Percentiles rank a stretch among this genome's conserved stretches.
phyloP scores from a whole-genome alignment of 2,329 filamentous ascomycete species.

The Microcyclospora tardicrescens region DNA sequence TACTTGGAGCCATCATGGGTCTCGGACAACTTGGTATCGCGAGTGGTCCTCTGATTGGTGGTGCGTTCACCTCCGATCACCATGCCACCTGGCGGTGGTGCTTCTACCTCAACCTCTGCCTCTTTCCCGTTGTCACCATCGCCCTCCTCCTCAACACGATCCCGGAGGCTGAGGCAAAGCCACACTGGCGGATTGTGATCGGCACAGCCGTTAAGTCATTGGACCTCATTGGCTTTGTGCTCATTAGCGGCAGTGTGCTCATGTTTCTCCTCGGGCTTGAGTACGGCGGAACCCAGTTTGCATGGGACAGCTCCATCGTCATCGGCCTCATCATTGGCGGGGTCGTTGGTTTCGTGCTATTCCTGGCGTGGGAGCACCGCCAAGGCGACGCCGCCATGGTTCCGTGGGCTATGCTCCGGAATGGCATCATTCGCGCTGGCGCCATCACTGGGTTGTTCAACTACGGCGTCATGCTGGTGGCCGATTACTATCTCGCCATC shows the following conservation, averaged over 20 bases:
- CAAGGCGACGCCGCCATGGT: slow-evolving; percentile 27
- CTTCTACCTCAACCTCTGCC: slow-evolving; percentile 34
- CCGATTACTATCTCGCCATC: slow-evolving; percentile 24
- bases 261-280: slow-evolving; percentile 29
- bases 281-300: slow-evolving; percentile 21
- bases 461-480: slow-evolving; percentile 24
- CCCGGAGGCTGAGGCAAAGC: slow-evolving; percentile 16
- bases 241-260: slow-evolving; percentile 23
- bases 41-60: slow-evolving; percentile 40
- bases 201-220: slow-evolving; percentile 19
- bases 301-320: slow-evolving; percentile 23
- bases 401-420: slow-evolving; percentile 22
- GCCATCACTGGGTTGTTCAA: slow-evolving; percentile 26
- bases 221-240: slow-evolving; percentile 25
- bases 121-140: slow-evolving; percentile 26
- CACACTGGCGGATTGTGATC: slow-evolving; percentile 10
- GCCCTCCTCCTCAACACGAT: slow-evolving; percentile 23
- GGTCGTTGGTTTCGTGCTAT: slow-evolving; percentile 18
- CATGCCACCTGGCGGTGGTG: slow-evolving; percentile 36
- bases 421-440: slow-evolving; percentile 23
- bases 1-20: slow-evolving; percentile 11
- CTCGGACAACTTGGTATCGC: slow-evolving; percentile 16
- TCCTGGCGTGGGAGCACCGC: slow-evolving; percentile 24
- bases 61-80: slow-evolving; percentile 35
- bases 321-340: slow-evolving; percentile 26